Conservation (phyloP, 106 monocot genomes). For the Posidonia australis region DNA sequence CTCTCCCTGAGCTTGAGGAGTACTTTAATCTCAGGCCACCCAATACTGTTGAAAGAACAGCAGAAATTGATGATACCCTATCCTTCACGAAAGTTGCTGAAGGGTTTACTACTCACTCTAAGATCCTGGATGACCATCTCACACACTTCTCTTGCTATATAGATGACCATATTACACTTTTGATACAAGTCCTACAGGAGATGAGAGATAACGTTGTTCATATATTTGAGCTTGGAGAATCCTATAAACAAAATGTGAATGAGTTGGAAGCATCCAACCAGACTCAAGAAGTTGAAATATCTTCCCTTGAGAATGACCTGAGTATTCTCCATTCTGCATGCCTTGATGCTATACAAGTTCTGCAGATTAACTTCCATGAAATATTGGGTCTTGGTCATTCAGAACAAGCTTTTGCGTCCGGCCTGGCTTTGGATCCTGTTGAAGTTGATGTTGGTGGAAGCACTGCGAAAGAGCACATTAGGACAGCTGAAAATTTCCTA, state of each 20-base stretch:
- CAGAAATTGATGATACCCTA: conserved; percentile 14
- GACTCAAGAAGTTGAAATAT: conserved; percentile 38
- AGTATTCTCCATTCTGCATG: conserved; percentile 36
- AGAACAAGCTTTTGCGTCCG: conserved; percentile 7
- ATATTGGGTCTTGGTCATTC: conserved; percentile 9
- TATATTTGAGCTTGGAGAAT: conserved; percentile 42
- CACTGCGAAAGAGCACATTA: conserved; percentile 5
- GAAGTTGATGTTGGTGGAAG: conserved; percentile 3
- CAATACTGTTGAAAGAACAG: conserved; percentile 8
- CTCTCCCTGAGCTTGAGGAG: conserved; percentile 50
- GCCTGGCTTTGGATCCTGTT: background rate
- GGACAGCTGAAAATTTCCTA: conserved; percentile 30
- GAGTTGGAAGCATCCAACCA: conserved; percentile 40
- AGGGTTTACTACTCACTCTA: conserved; percentile 25
- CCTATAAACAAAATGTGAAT: conserved; percentile 28
- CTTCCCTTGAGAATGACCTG: conserved; percentile 32
- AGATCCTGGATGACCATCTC: conserved; percentile 28
- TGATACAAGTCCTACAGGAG: conserved; percentile 38
- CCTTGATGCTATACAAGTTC: conserved; percentile 24
- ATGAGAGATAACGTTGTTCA: conserved; percentile 33
- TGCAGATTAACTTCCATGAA: conserved; percentile 31
- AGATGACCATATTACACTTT: conserved; percentile 36
- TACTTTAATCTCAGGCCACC: conserved; percentile 18
- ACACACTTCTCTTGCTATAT: conserved; percentile 36
- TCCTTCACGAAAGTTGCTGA: conserved; percentile 35